These are phyloP conservation scores for Lasiosphaeria ovina DNA, from an alignment of 495 filamentous ascomycete genomes.

Conservation along the genomic window DNA sequence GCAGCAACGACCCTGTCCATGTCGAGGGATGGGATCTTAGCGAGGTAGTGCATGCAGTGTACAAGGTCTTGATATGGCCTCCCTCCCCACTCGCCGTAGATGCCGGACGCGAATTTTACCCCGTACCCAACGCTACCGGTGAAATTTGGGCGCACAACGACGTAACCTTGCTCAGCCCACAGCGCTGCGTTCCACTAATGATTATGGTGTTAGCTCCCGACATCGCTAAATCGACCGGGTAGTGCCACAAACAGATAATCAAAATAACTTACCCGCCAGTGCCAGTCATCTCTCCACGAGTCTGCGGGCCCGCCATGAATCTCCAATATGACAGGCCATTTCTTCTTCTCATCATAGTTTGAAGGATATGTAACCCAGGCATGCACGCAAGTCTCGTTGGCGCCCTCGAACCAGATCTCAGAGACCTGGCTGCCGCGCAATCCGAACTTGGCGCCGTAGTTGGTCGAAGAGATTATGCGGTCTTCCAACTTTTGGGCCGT, in stretches of 20 bases:
- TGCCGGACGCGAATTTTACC: background rate
- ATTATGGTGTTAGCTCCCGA: background rate
- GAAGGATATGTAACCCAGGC: conserved; percentile 32
- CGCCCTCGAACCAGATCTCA: conserved; percentile 30
- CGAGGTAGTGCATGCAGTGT: conserved; percentile 27
- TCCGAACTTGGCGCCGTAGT: conserved; percentile 23
- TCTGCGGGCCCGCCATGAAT: conserved; percentile 12
- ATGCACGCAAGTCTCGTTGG: conserved; percentile 20
- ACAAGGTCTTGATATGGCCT: conserved; percentile 30
- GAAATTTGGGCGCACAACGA: conserved; percentile 33
- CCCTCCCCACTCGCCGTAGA: conserved; percentile 12
- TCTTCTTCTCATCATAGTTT: conserved; percentile 27
- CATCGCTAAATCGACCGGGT: background rate
- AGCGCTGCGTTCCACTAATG: conserved; percentile 15
- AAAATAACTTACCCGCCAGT: conserved; percentile 5
- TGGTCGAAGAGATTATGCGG: conserved; percentile 21
- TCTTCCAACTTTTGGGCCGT: conserved; percentile 2
- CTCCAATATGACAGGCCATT: conserved; percentile 29
- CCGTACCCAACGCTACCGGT: conserved; percentile 17
- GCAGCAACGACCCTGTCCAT: conserved; percentile 24
- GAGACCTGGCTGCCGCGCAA: conserved; percentile 27
- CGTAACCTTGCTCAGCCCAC: conserved; percentile 34
- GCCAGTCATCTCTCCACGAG: conserved; percentile 27
- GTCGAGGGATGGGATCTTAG: conserved; percentile 26
- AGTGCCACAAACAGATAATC: background rate